Conservation (phyloP, 2,329 filamentous ascomycete genomes). For the Paracamarosporium sp. region DNA sequence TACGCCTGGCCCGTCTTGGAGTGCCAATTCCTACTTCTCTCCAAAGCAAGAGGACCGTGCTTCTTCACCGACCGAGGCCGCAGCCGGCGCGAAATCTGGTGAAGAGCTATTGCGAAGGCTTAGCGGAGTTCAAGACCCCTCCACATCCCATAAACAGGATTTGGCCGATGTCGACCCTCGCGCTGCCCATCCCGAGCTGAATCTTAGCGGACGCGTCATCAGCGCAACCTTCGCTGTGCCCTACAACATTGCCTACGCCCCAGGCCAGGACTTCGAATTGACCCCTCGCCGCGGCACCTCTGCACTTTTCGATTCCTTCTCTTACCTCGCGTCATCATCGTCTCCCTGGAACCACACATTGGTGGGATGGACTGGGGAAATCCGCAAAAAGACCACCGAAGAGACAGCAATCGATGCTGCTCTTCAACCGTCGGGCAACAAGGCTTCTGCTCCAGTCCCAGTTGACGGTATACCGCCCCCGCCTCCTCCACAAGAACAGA, state of each 20-base stretch:
- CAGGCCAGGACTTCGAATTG: slow-evolving; percentile 69
- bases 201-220: slow-evolving; percentile 68
- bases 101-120: slow-evolving; percentile 62
- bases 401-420: slow-evolving; percentile 34
- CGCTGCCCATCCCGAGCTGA: slow-evolving; percentile 62
- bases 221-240: slow-evolving; percentile 70
- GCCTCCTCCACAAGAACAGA: slow-evolving; percentile 68
- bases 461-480: slow-evolving; percentile 67
- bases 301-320: slow-evolving; percentile 89
- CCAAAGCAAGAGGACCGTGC: slow-evolving; percentile 27
- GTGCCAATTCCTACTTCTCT: slow-evolving; percentile 45
- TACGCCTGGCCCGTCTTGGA: slow-evolving; percentile 44
- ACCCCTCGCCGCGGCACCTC: slow-evolving; percentile 83
- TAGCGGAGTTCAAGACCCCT: slow-evolving; percentile 50
- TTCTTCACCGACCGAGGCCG: slow-evolving; percentile 49
- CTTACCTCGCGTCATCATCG: slow-evolving; percentile 82
- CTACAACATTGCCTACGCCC: slow-evolving; percentile 62
- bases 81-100: slow-evolving; percentile 53
- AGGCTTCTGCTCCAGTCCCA: slow-evolving; percentile 80
- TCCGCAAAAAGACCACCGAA: slow-evolving; percentile 45
- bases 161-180: slow-evolving; percentile 60
- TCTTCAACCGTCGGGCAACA: slow-evolving; percentile 66
- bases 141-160: slow-evolving; percentile 43
- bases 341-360: slow-evolving; percentile 90
- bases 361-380: slow-evolving; percentile 92